phyloP scores from a whole-genome alignment of 139 green algal genomes.

The Spirogloea muscicola region DNA sequence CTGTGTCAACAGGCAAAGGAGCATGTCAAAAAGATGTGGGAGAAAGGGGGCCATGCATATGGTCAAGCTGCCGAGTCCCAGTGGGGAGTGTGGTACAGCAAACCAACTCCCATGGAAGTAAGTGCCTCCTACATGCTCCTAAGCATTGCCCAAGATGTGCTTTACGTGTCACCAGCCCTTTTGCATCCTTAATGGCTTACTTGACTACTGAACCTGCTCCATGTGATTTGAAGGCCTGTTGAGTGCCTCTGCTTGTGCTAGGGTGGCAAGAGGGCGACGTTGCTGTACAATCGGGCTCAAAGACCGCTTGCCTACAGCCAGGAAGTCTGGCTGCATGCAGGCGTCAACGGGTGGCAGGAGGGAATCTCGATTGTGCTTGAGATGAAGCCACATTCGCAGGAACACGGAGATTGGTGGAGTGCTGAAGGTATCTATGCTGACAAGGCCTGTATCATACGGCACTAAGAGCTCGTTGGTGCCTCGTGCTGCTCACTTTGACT shows the following conservation, averaged over 20 bases:
- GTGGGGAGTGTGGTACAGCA: constrained; percentile 28
- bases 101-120: neutral
- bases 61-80: neutral
- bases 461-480: neutral
- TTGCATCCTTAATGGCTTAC: too few species aligned
- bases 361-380: constrained; percentile 24
- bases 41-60: neutral
- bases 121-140: too few species aligned
- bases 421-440: constrained; percentile 19
- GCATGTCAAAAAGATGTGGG: too few species aligned
- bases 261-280: neutral
- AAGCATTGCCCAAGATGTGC: too few species aligned
- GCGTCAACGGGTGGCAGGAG: constrained; percentile 25
- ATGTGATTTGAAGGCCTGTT: too few species aligned
- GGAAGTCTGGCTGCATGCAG: constrained; percentile 37
- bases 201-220: too few species aligned
- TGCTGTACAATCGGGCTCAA: constrained; percentile 39
- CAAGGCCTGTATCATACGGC: neutral
- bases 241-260: too few species aligned
- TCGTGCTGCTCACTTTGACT: neutral
- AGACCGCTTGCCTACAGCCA: constrained; percentile 5
- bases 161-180: too few species aligned
- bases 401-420: constrained; percentile 42
- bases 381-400: constrained; percentile 3
- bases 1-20: too few species aligned